Conservation (phyloP, 2,329 filamentous ascomycete species). For the Emergomyces pasteurianus region DNA sequence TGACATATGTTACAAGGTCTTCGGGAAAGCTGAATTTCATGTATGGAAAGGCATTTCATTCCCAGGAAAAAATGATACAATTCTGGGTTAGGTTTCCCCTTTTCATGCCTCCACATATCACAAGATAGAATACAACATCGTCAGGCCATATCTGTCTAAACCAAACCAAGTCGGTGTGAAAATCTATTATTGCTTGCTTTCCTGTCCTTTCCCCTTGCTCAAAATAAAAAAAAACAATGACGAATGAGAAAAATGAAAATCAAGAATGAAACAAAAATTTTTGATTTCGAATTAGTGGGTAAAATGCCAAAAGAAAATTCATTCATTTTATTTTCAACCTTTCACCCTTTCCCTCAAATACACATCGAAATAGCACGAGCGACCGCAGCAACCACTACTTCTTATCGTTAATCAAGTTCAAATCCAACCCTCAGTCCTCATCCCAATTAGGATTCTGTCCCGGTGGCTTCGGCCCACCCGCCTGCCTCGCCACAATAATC, state of each 20-base stretch:
- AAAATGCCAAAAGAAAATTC: background rate
- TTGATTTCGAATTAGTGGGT: background rate
- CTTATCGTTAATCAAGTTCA: background rate
- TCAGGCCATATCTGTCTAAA: background rate
- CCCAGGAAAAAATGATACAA: background rate
- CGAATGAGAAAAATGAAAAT: background rate
- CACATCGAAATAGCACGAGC: background rate
- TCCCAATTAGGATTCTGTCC: constrained; percentile 78
- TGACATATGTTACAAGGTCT: no score
- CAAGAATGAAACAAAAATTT: background rate
- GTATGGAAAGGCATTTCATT: background rate
- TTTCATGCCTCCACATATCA: background rate
- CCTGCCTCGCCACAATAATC: constrained; percentile 96
- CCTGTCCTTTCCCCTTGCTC: background rate
- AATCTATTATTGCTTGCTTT: background rate
- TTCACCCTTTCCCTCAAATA: background rate
- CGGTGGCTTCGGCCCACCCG: constrained; percentile 92
- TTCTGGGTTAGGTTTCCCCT: background rate
- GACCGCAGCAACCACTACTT: background rate
- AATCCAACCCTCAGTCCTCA: constrained; percentile 39
- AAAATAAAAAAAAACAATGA: background rate
- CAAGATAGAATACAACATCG: background rate
- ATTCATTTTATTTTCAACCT: background rate
- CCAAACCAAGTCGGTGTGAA: background rate
- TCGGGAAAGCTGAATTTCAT: background rate